Evolutionary conservation across 345 rosid genomes (phyloP).

Genomic region (Bruguiera sexangula): DNA sequence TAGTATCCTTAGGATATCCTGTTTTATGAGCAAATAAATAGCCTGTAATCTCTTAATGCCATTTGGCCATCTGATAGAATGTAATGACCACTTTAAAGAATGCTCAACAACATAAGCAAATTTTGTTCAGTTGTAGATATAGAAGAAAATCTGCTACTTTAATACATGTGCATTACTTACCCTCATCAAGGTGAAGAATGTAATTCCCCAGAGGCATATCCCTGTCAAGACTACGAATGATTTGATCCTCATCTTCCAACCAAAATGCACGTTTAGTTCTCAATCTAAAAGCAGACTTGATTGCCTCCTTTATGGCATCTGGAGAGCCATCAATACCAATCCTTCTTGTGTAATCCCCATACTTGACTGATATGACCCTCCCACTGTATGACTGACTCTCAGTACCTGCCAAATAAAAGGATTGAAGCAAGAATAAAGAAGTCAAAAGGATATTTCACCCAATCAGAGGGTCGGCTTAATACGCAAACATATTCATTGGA

Average conservation of each 20-base stretch:
- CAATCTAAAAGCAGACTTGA: constrained; percentile 77
- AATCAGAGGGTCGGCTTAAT: not conserved
- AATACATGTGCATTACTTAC: constrained; percentile 30
- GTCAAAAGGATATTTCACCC: not conserved
- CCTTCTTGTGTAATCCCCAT: constrained; percentile 84
- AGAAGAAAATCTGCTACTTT: not conserved
- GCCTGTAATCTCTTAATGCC: too few species aligned
- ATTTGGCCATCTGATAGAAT: not conserved
- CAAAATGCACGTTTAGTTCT: constrained; percentile 91
- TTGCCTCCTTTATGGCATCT: constrained; percentile 88
- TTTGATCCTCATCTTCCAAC: constrained; percentile 95
- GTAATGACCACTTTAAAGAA: not conserved
- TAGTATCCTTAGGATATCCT: not conserved
- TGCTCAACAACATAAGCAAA: too few species aligned
- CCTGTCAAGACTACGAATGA: constrained; percentile 76
- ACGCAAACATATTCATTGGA: constrained; percentile 4
- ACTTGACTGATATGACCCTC: constrained; percentile 85
- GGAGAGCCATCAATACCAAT: constrained; percentile 81
- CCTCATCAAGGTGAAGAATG: constrained; percentile 83
- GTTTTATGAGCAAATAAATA: too few species aligned
- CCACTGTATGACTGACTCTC: constrained; percentile 79
- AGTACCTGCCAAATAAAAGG: constrained; percentile 41
- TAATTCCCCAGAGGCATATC: constrained; percentile 97
- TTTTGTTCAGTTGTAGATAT: too few species aligned
- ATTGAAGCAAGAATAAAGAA: not conserved